A percentile compares a stretch with the other conserved stretches of the same genome.
These are phyloP conservation scores for Ensete glaucum DNA, from an alignment of 176 grass and related monocot genomes.

Conservation along the genomic window DNA sequence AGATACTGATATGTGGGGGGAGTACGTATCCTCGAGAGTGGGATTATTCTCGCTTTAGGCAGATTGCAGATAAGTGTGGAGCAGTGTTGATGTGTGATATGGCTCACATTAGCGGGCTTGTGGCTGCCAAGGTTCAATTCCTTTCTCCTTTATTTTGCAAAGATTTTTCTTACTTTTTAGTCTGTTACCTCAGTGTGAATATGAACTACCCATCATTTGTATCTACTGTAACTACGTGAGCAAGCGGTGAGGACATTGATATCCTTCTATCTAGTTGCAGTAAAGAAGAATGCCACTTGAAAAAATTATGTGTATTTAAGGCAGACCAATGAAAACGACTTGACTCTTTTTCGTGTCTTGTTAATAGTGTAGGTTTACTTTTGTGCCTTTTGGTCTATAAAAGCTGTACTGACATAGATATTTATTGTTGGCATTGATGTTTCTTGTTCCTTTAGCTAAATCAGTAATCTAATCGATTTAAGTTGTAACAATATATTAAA, in stretches of 20 bases:
- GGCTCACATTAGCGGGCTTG: constrained; percentile 94
- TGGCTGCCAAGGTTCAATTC: constrained; percentile 70
- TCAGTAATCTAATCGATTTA: not conserved
- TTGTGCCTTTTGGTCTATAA: not conserved
- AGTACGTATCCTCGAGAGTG: constrained; percentile 95
- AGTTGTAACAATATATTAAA: not conserved
- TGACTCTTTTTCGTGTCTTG: too few species aligned
- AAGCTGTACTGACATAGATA: not conserved
- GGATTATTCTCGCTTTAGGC: constrained; percentile 70
- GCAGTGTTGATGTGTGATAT: constrained; percentile 95
- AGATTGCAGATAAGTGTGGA: constrained; percentile 76
- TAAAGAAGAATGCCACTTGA: not conserved
- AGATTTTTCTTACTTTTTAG: not conserved
- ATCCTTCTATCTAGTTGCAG: not conserved
- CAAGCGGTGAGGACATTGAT: too few species aligned
- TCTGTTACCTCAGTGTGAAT: not conserved
- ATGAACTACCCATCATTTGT: too few species aligned
- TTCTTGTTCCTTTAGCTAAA: not conserved
- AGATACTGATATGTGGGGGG: constrained; percentile 91
- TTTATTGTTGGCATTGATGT: not conserved
- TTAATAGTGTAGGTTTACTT: not conserved
- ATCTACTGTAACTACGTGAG: too few species aligned
- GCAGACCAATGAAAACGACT: too few species aligned
- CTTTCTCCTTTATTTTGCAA: not conserved
- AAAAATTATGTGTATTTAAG: too few species aligned